Evolutionary conservation across 108 stramenopile genomes (phyloP), one percentile per base, ranked within the genome.

Genomic region (Skeletonema costatum): DNA sequence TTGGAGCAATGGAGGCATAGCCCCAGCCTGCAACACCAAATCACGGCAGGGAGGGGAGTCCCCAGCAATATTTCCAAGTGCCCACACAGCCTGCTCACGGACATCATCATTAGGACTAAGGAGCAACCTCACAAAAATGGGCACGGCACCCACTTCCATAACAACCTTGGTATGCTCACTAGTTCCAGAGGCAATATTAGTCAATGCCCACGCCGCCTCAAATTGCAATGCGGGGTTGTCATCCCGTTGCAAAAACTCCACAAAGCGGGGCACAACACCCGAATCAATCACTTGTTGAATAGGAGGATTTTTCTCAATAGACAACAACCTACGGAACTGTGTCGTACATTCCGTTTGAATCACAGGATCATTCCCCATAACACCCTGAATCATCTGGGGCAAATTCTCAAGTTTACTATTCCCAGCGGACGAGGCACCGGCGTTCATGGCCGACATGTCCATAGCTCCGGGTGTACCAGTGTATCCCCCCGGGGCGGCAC

Each of bases 141-240:
- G 96, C 38, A 98, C 97, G n/a, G 99, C 99, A 42, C 97, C 98
- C 63, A 93, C 88, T 69, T 98, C 96, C 89, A 99, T 98, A 25
- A 99, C 98, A 46, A 98, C 96, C 70, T 94, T 89, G 44, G 98
- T 98, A 85, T 99, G 97, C 14, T 99, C 97, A n/a, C 91, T 86
- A 13, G 98, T 98, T 51, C 98, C 99, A n/a, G 65, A 60, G 41
- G 99, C 99, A 76, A 99, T 99, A 83, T 99, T 99, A 64, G 99
- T 99, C 36, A 99, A 76, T 13, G 98, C 98, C 99, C 99, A 99
- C 6, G 99, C 98, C 35, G 99, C 98, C 86, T 99, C 99, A 81
- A 99, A 99, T 77, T 99, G 99, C 65, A 99, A 92, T 6, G 93
- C 95, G 48, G 97, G 97, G 71, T 93, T 93, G 71, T 97, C 97